Percentiles rank a stretch among this genome's conserved stretches.
Evolutionary conservation across 306 rosid genomes (phyloP).

Genomic region (Vigna trinervia): DNA sequence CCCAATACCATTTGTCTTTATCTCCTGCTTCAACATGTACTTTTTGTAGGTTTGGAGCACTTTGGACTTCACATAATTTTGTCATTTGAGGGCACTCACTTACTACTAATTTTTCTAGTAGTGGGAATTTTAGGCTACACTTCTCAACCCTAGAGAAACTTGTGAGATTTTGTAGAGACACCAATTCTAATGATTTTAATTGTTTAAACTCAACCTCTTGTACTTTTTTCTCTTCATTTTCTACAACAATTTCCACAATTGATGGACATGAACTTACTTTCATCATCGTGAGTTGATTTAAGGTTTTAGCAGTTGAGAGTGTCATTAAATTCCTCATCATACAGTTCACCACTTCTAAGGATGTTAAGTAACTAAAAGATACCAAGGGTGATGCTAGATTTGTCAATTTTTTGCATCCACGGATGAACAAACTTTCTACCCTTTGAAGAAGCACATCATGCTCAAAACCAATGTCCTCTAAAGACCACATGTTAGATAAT

Average conservation of each 20-base stretch:
- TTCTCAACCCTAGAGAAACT: too few species aligned
- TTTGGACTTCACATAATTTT: background rate
- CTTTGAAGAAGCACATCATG: slow-evolving; percentile 29
- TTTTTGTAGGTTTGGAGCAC: background rate
- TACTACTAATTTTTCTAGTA: background rate
- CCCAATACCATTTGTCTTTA: slow-evolving; percentile 20
- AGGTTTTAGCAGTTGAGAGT: slow-evolving; percentile 28
- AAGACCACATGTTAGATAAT: background rate
- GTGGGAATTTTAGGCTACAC: too few species aligned
- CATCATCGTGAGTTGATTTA: slow-evolving; percentile 26
- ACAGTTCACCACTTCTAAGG: slow-evolving; percentile 27
- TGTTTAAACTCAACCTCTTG: slow-evolving; percentile 16
- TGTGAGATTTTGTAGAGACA: too few species aligned
- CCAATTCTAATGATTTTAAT: too few species aligned
- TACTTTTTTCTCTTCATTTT: background rate
- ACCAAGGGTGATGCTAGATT: background rate
- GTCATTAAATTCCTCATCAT: slow-evolving; percentile 15
- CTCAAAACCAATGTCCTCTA: background rate
- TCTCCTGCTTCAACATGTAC: background rate
- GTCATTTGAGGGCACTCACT: background rate
- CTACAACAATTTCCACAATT: background rate
- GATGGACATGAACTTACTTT: background rate
- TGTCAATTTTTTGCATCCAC: background rate
- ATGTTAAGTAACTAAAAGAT: slow-evolving; percentile 11
- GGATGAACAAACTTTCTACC: background rate